Conservation (phyloP, 352 stramenopile genomes). For the Phytophthora foliorum region DNA sequence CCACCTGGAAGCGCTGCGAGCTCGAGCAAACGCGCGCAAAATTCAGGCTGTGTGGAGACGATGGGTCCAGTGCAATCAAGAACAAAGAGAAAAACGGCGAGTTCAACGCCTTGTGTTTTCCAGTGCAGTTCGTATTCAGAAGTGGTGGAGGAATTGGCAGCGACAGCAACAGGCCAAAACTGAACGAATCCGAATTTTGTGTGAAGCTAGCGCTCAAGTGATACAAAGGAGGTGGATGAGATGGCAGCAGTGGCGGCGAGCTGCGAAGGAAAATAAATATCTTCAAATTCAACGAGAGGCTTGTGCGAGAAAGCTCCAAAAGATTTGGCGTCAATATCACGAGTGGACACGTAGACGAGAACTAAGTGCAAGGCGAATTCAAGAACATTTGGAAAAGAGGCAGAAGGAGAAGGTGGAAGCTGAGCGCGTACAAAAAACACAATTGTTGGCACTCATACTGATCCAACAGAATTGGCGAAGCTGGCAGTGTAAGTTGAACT, state of each 20-base stretch:
- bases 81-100: constrained; percentile 4
- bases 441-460: constrained; percentile 5
- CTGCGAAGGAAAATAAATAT: constrained; percentile 7
- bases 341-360: constrained; percentile 12
- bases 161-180: constrained; percentile 15
- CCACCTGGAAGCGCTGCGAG: constrained; percentile 9
- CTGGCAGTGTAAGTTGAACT: constrained; percentile 4
- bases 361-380: constrained; percentile 19
- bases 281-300: constrained; percentile 16
- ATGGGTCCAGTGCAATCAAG: constrained; percentile 5
- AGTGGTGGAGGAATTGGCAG: constrained; percentile 29
- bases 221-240: constrained; percentile 25
- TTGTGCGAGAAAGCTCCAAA: constrained; percentile 30
- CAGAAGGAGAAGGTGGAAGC: constrained; percentile 12
- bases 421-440: constrained; percentile 6
- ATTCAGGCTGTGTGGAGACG: constrained; percentile 20
- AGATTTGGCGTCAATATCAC: constrained; percentile 17
- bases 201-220: constrained; percentile 25
- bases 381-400: constrained; percentile 14
- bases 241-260: constrained; percentile 20
- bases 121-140: constrained; percentile 28
- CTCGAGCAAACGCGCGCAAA: constrained; percentile 9
- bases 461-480: constrained; percentile 16
- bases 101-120: constrained; percentile 7
- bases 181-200: constrained; percentile 19